phyloP scores from a whole-genome alignment of 768 basidiomycete genomes.

The Boletus rufocinnamomeus region DNA sequence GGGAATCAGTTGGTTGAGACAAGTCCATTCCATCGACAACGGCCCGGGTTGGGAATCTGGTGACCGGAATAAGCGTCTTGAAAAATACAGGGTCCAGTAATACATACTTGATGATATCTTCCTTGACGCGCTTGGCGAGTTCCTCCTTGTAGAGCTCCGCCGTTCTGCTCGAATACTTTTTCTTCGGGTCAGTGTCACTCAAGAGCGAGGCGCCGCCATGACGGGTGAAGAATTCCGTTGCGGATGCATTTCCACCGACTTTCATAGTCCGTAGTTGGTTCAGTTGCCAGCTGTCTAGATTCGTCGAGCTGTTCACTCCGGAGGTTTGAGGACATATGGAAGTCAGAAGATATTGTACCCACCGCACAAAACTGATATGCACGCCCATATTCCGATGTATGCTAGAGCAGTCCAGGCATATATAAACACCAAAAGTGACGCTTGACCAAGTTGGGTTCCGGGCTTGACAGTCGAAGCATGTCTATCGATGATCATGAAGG shows the following conservation, averaged over 20 bases:
- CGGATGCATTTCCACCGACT: constrained; percentile 87
- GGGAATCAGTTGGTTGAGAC: constrained; percentile 39
- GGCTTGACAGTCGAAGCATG: constrained; percentile 93
- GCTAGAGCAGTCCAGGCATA: constrained; percentile 96
- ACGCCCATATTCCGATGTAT: constrained; percentile 97
- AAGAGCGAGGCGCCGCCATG: constrained; percentile 77
- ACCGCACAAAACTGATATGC: constrained; percentile 97
- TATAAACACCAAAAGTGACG: constrained; percentile 95
- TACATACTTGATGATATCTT: constrained; percentile 68
- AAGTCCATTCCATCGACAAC: constrained; percentile 79
- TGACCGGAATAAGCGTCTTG: background rate
- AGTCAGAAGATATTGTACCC: constrained; percentile 28
- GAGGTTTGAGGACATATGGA: constrained; percentile 14
- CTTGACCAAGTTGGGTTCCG: constrained; percentile 98
- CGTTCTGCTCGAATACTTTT: constrained; percentile 82
- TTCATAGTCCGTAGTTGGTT: constrained; percentile 94
- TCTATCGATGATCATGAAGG: constrained; percentile 42
- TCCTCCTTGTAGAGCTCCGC: constrained; percentile 94
- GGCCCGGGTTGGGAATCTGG: constrained; percentile 76
- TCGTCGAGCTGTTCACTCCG: constrained; percentile 73
- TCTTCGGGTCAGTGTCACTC: constrained; percentile 75
- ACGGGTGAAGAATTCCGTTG: constrained; percentile 86
- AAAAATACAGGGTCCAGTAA: background rate
- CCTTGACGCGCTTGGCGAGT: constrained; percentile 73
- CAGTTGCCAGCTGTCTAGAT: constrained; percentile 93